Evolutionary conservation across 345 rosid genomes (phyloP).

Genomic region (Dipteronia sinensis): DNA sequence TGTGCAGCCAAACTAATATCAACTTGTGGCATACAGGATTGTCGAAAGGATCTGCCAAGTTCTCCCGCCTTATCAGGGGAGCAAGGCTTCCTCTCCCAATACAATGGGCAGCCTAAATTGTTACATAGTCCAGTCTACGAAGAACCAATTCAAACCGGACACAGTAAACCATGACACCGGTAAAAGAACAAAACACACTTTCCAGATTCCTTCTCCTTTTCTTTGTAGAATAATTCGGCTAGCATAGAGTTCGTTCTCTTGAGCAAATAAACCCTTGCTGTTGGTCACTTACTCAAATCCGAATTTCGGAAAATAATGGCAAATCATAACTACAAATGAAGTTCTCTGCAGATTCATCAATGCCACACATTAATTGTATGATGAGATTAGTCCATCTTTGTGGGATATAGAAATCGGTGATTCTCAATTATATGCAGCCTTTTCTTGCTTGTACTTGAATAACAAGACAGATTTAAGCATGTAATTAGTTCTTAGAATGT

Average conservation of each 20-base stretch:
- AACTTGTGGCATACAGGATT: conserved; percentile 27
- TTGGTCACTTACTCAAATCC: background rate
- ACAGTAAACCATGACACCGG: conserved; percentile 22
- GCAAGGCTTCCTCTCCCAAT: conserved; percentile 12
- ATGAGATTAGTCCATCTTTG: too few species aligned
- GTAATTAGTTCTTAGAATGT: background rate
- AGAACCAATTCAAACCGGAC: conserved; percentile 25
- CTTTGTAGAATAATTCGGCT: conserved; percentile 17
- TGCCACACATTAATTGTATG: background rate
- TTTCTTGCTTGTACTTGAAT: background rate
- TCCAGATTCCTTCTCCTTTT: background rate
- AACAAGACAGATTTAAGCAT: background rate
- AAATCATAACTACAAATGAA: background rate
- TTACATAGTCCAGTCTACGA: conserved; percentile 25
- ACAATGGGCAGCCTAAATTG: conserved; percentile 22
- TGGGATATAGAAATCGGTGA: too few species aligned
- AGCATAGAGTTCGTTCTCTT: conserved; percentile 3
- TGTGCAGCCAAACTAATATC: conserved; percentile 31
- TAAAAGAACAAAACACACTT: background rate
- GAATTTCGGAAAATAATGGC: background rate
- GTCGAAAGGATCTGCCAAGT: conserved; percentile 15
- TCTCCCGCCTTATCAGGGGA: conserved; percentile 23
- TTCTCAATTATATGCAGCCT: too few species aligned
- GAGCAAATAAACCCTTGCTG: background rate
- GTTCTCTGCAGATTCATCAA: background rate